Conservation (phyloP, 202 grass and related monocot species). For the Carex arenaria region DNA sequence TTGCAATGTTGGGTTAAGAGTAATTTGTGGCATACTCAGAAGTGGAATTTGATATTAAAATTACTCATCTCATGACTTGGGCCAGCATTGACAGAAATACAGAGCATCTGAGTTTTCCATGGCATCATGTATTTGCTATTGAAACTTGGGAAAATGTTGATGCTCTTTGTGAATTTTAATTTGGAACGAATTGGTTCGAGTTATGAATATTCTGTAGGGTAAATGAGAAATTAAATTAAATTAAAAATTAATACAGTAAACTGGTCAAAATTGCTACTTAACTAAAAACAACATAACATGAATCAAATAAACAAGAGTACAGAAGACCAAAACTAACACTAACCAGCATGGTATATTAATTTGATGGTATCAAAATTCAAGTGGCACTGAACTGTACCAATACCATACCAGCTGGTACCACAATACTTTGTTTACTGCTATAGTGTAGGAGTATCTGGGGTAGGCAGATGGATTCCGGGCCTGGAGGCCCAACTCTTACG, state of each 20-base stretch:
- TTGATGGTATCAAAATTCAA: not conserved
- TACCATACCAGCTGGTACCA: not conserved
- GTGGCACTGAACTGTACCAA: not conserved
- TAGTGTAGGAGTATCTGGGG: constrained; percentile 29
- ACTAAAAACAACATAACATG: not conserved
- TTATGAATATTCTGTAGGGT: too few relatives aligned
- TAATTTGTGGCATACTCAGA: too few relatives aligned
- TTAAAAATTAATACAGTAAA: not conserved
- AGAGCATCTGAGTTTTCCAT: too few relatives aligned
- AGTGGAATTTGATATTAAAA: too few relatives aligned
- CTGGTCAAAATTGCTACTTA: constrained; percentile 1
- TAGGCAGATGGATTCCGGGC: constrained; percentile 68
- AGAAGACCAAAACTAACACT: not conserved
- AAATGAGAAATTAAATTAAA: not conserved
- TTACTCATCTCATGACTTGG: too few relatives aligned
- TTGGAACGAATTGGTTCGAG: too few relatives aligned
- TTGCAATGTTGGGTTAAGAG: too few relatives aligned
- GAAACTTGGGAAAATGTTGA: too few relatives aligned
- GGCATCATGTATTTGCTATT: too few relatives aligned
- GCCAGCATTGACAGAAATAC: too few relatives aligned
- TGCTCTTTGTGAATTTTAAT: too few relatives aligned
- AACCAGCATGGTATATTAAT: not conserved
- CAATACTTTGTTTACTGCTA: constrained; percentile 17
- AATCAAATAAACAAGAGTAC: not conserved
- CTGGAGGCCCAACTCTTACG: constrained; percentile 74